Conservation (phyloP, 2,329 filamentous ascomycete species). For the Arachnomyces sp. region DNA sequence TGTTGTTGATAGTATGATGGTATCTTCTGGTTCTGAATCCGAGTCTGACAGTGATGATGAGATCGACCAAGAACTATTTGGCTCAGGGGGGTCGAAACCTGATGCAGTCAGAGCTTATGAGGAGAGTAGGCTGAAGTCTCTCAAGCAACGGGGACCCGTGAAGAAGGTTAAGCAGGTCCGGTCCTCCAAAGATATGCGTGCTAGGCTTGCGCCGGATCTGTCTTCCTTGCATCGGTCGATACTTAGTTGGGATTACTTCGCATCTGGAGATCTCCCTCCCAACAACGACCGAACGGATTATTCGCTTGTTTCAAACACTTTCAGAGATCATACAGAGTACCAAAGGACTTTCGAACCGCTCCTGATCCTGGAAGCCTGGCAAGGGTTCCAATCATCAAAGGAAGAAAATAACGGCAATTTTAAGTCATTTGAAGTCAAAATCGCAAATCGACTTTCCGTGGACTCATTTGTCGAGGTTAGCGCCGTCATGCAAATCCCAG, state of each 20-base stretch:
- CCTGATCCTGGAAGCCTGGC: constrained; percentile 89
- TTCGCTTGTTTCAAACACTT: constrained; percentile 66
- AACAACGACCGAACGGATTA: constrained; percentile 61
- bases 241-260: constrained; percentile 91
- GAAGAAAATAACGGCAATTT: constrained; percentile 62
- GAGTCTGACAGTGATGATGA: constrained; percentile 69
- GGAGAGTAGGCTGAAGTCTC: constrained; percentile 37
- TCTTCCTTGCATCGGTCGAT: constrained; percentile 76
- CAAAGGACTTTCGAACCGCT: constrained; percentile 85
- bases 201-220: constrained; percentile 82
- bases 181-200: constrained; percentile 87
- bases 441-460: constrained; percentile 79
- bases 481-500: constrained; percentile 63
- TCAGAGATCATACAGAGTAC: constrained; percentile 68
- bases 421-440: constrained; percentile 76
- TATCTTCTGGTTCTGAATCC: constrained; percentile 57
- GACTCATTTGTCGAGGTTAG: constrained; percentile 90
- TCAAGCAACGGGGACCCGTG: constrained; percentile 61
- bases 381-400: constrained; percentile 80
- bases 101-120: constrained; percentile 39
- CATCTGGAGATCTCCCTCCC: constrained; percentile 77
- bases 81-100: constrained; percentile 28
- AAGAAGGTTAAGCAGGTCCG: constrained; percentile 75
- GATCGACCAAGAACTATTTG: constrained; percentile 60
- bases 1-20: constrained; percentile 77